Conservation (phyloP, 192 early-diverging fungal genomes). For the Umbelopsis sp. region DNA sequence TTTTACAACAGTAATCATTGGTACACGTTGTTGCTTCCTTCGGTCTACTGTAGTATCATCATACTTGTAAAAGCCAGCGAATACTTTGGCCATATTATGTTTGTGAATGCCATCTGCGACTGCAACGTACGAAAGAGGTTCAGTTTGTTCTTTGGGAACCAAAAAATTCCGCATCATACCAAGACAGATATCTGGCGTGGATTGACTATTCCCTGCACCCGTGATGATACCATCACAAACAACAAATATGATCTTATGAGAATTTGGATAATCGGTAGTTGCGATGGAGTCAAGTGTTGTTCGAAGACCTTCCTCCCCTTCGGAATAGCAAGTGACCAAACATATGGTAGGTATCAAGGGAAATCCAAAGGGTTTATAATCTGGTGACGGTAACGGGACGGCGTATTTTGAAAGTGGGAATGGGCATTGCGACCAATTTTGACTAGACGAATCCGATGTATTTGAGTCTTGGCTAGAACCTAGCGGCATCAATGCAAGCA, state of each 20-base stretch:
- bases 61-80: constrained; percentile 73
- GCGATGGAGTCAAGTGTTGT: constrained; percentile 84
- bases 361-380: constrained; percentile 51
- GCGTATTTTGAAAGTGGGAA: constrained; percentile 19
- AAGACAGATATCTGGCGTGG: constrained; percentile 74
- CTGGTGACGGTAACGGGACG: constrained; percentile 35
- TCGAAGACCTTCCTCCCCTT: constrained; percentile 72
- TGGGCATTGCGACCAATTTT: constrained; percentile 4
- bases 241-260: constrained; percentile 81
- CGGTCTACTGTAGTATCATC: constrained; percentile 54
- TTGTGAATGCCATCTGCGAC: constrained; percentile 72
- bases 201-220: constrained; percentile 70
- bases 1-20: constrained; percentile 65
- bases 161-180: constrained; percentile 70
- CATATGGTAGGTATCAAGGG: constrained; percentile 60
- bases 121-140: constrained; percentile 77
- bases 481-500: background rate
- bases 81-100: constrained; percentile 76
- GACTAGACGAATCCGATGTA: background rate
- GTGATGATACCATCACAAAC: constrained; percentile 89
- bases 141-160: constrained; percentile 54
- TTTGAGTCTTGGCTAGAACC: background rate
- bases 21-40: constrained; percentile 58
- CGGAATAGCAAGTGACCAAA: constrained; percentile 87
- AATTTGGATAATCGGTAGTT: constrained; percentile 75